Percentiles rank a stretch among this genome's conserved stretches.
Evolutionary conservation across 768 basidiomycete genomes (phyloP).

Genomic region (Auricularia sp.): DNA sequence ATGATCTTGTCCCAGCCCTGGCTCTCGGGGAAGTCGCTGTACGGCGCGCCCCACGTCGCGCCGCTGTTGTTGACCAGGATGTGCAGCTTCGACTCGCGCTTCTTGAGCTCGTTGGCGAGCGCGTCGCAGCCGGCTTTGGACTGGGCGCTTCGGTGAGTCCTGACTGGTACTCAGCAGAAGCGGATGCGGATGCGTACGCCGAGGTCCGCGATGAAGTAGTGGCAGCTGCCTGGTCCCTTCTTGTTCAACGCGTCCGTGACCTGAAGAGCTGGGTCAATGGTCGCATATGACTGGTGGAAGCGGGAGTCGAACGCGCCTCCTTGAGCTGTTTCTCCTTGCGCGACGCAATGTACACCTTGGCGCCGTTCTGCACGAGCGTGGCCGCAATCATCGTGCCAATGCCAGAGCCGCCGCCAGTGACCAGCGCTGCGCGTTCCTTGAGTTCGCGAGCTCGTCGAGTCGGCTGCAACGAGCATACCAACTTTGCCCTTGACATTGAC

Average conservation of each 20-base stretch:
- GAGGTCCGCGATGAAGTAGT: slow-evolving; percentile 69
- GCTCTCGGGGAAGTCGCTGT: slow-evolving; percentile 62
- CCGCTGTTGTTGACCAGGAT: slow-evolving; percentile 82
- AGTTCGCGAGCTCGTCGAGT: not conserved
- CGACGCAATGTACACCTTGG: slow-evolving; percentile 82
- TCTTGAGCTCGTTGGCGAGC: slow-evolving; percentile 57
- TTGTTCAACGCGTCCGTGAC: slow-evolving; percentile 52
- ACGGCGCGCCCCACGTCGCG: slow-evolving; percentile 67
- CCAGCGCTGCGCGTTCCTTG: slow-evolving; percentile 40
- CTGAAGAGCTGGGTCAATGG: slow-evolving; percentile 20
- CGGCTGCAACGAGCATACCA: slow-evolving; percentile 29
- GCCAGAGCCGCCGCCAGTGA: slow-evolving; percentile 78
- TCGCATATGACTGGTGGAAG: not conserved
- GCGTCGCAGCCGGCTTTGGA: slow-evolving; percentile 71
- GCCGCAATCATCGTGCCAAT: slow-evolving; percentile 79
- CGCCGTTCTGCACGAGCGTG: slow-evolving; percentile 76
- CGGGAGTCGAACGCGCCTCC: slow-evolving; percentile 36
- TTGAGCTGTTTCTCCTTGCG: slow-evolving; percentile 71
- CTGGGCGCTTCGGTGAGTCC: slow-evolving; percentile 24
- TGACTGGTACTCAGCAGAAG: too few species aligned
- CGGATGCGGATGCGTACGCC: slow-evolving; percentile 38
- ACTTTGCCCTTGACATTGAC: slow-evolving; percentile 64
- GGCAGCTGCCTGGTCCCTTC: slow-evolving; percentile 46
- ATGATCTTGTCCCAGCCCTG: slow-evolving; percentile 82
- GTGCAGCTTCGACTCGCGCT: slow-evolving; percentile 62